Percentiles rank a stretch among this genome's conserved stretches.
Evolutionary conservation across 73 alveolate species (phyloP).

Genomic region (Paramecium biaurelia): DNA sequence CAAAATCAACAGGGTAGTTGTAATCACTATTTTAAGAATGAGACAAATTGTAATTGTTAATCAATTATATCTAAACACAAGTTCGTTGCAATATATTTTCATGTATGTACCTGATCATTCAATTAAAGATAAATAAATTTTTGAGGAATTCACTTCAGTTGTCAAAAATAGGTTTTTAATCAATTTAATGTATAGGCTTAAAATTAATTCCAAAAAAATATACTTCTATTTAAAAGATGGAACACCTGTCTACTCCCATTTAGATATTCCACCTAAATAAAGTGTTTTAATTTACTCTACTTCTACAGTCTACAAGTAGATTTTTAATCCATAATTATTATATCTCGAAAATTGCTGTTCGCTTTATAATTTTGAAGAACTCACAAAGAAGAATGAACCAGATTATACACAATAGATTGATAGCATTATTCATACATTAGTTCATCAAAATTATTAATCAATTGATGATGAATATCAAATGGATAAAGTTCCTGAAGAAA

Average conservation of each 20-base stretch:
- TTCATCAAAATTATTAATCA: background rate
- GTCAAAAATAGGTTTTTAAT: background rate
- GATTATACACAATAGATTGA: background rate
- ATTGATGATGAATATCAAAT: background rate
- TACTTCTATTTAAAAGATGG: conserved; percentile 36
- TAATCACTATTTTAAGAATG: background rate
- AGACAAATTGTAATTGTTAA: conserved; percentile 12
- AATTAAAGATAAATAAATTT: background rate
- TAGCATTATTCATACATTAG: background rate
- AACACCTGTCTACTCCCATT: background rate
- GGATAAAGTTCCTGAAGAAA: background rate
- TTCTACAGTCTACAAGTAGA: background rate
- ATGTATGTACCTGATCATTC: background rate
- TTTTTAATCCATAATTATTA: background rate
- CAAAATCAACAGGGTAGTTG: background rate
- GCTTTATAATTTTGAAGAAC: background rate
- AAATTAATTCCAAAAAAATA: conserved; percentile 6
- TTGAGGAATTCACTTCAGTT: background rate
- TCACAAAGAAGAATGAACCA: background rate
- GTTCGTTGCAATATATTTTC: background rate
- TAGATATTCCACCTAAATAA: background rate
- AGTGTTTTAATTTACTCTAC: conserved; percentile 10
- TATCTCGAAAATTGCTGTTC: background rate
- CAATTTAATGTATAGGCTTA: background rate
- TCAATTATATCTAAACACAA: background rate